Evolutionary conservation across 1,284 basidiomycete species (phyloP), one percentile per base, ranked within the genome.

Genomic region (Phenoliferia sp.): DNA sequence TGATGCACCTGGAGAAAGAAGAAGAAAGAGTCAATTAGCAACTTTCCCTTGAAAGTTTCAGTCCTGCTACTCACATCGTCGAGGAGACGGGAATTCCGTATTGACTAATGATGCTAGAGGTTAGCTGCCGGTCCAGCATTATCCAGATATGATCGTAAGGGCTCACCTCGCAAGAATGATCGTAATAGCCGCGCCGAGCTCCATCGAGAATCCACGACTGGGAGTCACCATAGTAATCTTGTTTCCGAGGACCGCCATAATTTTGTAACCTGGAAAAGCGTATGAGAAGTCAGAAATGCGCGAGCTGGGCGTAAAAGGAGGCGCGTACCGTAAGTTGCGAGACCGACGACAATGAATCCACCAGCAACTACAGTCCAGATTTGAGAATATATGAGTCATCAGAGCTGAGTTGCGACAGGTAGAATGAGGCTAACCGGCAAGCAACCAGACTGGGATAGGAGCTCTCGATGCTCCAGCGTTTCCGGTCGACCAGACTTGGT

Each of bases 141-240:
- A n/a, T n/a, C n/a, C n/a, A n/a, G 80, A 31, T 80, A 70, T 35
- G 68, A 31, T 29, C 16, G 57, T 9, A 9, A 31, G 22, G 39
- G 39, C 39, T 44, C 39, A 26, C 10, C 31, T 80, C 64, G 81
- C 81, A 58, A 82, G 77, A 55, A 82, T 77, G 70, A 74, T 80
- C 44, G 80, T 81, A 73, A 82, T 80, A 58, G 81, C 75, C 1
- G 81, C 77, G 15, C 81, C 82, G 35, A 83, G 74, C 74, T 83
- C 82, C 82, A 83, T 83, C 10, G 78, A 79, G 76, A 82, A 81
- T 29, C 82, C 82, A 63, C 82, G 79, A 15, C 80, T 81, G 3
- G 82, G 82, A 1, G 81, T 82, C 69, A 78, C 76, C 57, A 82
- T 77, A 10, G 82, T 83, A 65, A 83, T 77, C 32, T 77, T 76